A percentile compares a stretch with the other conserved stretches of the same genome.
Conservation (phyloP, 176 grass and related monocot genomes). For the Calamus simplicifolius region DNA sequence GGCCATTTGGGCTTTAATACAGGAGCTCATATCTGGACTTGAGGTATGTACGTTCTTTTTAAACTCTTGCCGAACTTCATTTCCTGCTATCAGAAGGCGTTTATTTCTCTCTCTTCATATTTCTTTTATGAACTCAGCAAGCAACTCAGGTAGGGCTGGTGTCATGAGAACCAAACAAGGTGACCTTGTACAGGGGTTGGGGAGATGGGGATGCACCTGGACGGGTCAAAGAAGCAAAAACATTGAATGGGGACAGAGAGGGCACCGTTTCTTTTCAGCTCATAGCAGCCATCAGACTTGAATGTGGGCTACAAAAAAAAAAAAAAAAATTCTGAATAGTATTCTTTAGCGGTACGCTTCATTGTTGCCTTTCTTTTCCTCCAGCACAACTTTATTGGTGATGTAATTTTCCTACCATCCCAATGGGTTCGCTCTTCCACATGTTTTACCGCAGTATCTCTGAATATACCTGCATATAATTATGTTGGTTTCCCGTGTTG, state of each 20-base stretch:
- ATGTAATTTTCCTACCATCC: too few species aligned
- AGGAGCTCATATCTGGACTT: conserved; percentile 63
- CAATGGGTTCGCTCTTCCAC: too few species aligned
- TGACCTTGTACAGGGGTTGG: conserved; percentile 86
- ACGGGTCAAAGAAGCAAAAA: conserved; percentile 3
- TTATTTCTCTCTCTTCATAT: background rate
- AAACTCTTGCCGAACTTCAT: too few species aligned
- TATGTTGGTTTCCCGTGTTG: too few species aligned
- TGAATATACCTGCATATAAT: too few species aligned
- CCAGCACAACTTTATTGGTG: too few species aligned
- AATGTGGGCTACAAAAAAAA: conserved; percentile 58
- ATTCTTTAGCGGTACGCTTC: too few species aligned
- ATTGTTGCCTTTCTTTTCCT: too few species aligned
- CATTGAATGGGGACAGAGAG: conserved; percentile 3
- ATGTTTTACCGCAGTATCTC: too few species aligned
- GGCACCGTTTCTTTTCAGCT: too few species aligned
- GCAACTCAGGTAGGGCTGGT: conserved; percentile 61
- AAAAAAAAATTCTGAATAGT: background rate
- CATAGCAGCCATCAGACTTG: conserved; percentile 66
- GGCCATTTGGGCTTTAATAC: conserved; percentile 56
- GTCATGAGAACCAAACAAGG: conserved; percentile 73
- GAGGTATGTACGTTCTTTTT: conserved; percentile 35
- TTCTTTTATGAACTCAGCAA: conserved; percentile 33
- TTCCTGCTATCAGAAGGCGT: background rate
- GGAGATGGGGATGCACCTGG: conserved; percentile 35